Evolutionary conservation across 2,329 filamentous ascomycete species (phyloP).

Genomic region (Thermoascus crustaceus): DNA sequence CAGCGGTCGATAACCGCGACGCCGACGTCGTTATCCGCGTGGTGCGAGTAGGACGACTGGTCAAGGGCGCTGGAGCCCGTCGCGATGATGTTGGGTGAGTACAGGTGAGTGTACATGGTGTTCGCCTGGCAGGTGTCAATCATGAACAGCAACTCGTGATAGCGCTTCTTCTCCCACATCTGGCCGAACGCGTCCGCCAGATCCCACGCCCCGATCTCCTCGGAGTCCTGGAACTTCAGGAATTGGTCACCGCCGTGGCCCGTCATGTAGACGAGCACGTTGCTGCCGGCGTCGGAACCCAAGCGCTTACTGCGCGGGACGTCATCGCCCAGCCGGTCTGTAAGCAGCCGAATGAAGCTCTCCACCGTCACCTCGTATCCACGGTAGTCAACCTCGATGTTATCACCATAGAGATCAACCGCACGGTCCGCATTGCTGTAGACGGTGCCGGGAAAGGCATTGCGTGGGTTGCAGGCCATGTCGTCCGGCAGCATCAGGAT

Average conservation of each 20-base stretch:
- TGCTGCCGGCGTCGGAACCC: constrained; percentile 89
- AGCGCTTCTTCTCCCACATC: constrained; percentile 99
- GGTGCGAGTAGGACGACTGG: constrained; percentile 93
- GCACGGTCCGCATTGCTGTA: constrained; percentile 97
- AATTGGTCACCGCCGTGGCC: constrained; percentile 97
- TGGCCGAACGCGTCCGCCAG: constrained; percentile 95
- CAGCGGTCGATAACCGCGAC: constrained; percentile 97
- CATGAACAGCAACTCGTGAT: constrained; percentile 98
- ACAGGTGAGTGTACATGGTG: constrained; percentile 98
- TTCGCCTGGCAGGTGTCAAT: constrained; percentile 99
- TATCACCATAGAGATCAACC: constrained; percentile 93
- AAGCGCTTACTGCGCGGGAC: constrained; percentile 91
- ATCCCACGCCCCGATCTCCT: constrained; percentile 95
- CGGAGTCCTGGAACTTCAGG: constrained; percentile 94
- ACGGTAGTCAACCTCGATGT: constrained; percentile 97
- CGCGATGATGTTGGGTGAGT: constrained; percentile 95
- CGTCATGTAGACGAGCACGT: constrained; percentile 98
- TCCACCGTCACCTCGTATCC: constrained; percentile 98
- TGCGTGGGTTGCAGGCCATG: constrained; percentile 98
- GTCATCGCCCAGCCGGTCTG: constrained; percentile 86
- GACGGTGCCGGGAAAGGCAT: constrained; percentile 93
- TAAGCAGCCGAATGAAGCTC: constrained; percentile 93
- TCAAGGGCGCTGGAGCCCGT: constrained; percentile 95
- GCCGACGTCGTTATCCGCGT: constrained; percentile 95
- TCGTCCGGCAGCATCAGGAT: constrained; percentile 99